Evolutionary conservation across 345 rosid species (phyloP).

Genomic region (Eucalyptus cloeziana): DNA sequence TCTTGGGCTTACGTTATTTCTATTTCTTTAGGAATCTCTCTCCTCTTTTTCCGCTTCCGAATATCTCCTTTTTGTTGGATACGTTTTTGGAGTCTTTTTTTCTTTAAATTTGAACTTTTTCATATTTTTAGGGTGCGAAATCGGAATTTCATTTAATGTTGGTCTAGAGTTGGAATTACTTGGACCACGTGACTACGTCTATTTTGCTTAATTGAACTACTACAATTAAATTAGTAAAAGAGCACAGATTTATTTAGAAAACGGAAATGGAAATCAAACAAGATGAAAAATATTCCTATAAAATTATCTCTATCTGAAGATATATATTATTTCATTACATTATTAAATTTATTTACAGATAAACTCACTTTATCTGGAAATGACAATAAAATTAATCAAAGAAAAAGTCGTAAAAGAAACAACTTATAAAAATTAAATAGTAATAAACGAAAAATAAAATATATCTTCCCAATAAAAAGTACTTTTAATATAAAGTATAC

Average conservation of each 20-base stretch:
- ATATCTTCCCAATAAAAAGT: neutral
- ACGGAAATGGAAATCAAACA: neutral
- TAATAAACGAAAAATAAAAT: neutral
- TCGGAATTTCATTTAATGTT: neutral
- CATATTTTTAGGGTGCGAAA: neutral
- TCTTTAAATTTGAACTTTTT: neutral
- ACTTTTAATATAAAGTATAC: neutral
- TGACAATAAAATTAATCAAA: neutral
- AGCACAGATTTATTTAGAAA: neutral
- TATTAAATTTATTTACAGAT: neutral
- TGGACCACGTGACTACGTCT: neutral
- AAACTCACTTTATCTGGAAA: neutral
- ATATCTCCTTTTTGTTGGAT: neutral
- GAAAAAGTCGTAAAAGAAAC: neutral
- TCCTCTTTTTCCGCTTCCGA: neutral
- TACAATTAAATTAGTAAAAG: neutral
- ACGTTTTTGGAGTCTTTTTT: neutral
- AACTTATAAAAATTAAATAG: neutral
- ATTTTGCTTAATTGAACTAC: neutral
- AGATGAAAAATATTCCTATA: neutral
- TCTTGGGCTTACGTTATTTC: neutral
- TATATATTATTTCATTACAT: neutral
- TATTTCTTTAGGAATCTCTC: neutral
- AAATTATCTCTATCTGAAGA: neutral
- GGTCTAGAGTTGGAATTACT: neutral